Conservation (phyloP, 208 protist genomes). For the Leishmania turanica region DNA sequence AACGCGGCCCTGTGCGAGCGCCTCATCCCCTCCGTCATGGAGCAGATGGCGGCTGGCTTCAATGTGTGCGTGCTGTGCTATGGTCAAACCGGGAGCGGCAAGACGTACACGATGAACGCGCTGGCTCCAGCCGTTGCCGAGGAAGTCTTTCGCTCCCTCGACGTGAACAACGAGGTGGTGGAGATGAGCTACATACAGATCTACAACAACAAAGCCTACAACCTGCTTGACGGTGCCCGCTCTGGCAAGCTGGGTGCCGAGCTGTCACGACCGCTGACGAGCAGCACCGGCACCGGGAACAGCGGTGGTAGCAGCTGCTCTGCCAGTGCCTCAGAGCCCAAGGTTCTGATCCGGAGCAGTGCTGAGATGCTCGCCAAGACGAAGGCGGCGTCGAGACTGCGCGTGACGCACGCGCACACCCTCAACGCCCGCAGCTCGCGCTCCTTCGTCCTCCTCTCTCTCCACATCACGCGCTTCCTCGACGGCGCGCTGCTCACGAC, state of each 20-base stretch:
- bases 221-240: conserved; percentile 41
- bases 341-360: conserved; percentile 41
- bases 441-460: conserved; percentile 62
- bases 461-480: conserved; percentile 66
- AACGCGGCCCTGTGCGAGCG: conserved; percentile 56
- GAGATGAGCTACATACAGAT: conserved; percentile 85
- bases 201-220: conserved; percentile 74
- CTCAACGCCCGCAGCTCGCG: conserved; percentile 71
- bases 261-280: conserved; percentile 27
- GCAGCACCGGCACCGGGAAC: background rate
- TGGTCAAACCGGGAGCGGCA: conserved; percentile 90
- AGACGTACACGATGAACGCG: conserved; percentile 90
- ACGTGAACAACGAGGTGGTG: conserved; percentile 54
- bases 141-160: conserved; percentile 51
- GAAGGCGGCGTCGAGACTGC: conserved; percentile 36
- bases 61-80: conserved; percentile 83
- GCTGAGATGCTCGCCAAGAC: conserved; percentile 36
- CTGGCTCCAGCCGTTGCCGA: conserved; percentile 50
- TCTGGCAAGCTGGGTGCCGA: conserved; percentile 21
- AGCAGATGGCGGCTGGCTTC: conserved; percentile 54
- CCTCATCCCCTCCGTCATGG: conserved; percentile 57
- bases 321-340: conserved; percentile 39
- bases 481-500: conserved; percentile 57
- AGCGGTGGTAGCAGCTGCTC: conserved; percentile 7
- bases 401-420: conserved; percentile 47